phyloP scores from a whole-genome alignment of 2,329 filamentous ascomycete species.

The Ophiosphaerella narmari region DNA sequence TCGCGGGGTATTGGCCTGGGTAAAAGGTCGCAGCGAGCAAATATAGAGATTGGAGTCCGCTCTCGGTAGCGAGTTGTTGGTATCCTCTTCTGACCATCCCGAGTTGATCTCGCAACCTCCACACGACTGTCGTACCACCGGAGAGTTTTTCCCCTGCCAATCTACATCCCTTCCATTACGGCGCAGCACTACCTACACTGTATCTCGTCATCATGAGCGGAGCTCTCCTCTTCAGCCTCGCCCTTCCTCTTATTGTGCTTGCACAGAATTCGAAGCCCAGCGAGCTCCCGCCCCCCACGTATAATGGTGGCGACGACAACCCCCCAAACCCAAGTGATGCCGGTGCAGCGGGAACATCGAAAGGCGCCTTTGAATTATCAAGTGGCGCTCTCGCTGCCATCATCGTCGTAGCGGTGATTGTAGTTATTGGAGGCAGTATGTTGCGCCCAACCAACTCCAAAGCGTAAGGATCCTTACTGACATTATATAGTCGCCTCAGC shows the following conservation, averaged over 20 bases:
- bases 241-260: conserved; percentile 35
- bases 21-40: conserved; percentile 29
- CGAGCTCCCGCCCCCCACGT: conserved; percentile 32
- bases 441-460: conserved; percentile 7
- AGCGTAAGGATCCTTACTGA: conserved; percentile 11
- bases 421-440: conserved; percentile 68
- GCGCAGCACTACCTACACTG: conserved; percentile 10
- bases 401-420: conserved; percentile 70
- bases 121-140: conserved; percentile 37
- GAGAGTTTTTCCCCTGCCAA: conserved; percentile 3
- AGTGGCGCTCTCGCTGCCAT: conserved; percentile 74
- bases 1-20: conserved; percentile 36
- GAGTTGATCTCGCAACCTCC: conserved; percentile 36
- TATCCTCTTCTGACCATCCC: conserved; percentile 17
- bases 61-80: conserved; percentile 31
- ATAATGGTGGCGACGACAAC: conserved; percentile 46
- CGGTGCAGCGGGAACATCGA: conserved; percentile 68
- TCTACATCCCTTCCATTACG: conserved; percentile 19
- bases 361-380: conserved; percentile 66
- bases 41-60: conserved; percentile 41
- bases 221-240: conserved; percentile 27
- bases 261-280: conserved; percentile 31
- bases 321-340: conserved; percentile 47
- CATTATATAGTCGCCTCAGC: conserved; percentile 61
- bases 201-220: conserved; percentile 31